Conservation (phyloP, 768 basidiomycete genomes). For the Amyloporia xantha region DNA sequence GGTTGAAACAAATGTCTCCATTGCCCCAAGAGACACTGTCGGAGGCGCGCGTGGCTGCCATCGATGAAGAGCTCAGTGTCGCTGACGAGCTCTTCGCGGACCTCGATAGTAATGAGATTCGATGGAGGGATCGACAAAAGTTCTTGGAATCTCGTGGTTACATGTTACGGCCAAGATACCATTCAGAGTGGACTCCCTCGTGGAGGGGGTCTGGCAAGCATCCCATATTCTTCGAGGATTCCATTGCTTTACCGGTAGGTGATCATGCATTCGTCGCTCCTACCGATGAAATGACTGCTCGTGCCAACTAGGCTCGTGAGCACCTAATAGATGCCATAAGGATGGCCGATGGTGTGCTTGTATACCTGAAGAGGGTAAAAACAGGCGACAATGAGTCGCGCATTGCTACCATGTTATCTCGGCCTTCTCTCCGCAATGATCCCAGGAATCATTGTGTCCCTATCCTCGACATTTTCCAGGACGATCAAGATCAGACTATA, state of each 20-base stretch:
- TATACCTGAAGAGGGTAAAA: slow-evolving; percentile 24
- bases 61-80: neutral
- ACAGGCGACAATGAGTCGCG: slow-evolving; percentile 7
- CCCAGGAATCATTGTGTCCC: slow-evolving; percentile 21
- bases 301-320: neutral
- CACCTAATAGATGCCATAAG: slow-evolving; percentile 26
- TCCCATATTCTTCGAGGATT: slow-evolving; percentile 6
- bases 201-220: slow-evolving; percentile 16
- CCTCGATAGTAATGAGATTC: neutral
- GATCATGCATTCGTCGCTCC: neutral
- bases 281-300: neutral
- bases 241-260: neutral
- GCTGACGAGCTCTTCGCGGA: neutral
- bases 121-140: slow-evolving; percentile 4
- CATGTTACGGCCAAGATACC: slow-evolving; percentile 21
- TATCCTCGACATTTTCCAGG: slow-evolving; percentile 14
- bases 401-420: slow-evolving; percentile 11
- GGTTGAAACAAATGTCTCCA: neutral
- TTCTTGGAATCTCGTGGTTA: slow-evolving; percentile 14
- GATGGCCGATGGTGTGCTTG: slow-evolving; percentile 18
- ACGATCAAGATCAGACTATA: slow-evolving; percentile 4
- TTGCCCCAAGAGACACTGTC: neutral
- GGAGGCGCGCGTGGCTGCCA: neutral
- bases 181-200: slow-evolving; percentile 24
- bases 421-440: neutral